Evolutionary conservation across 2,329 filamentous ascomycete species (phyloP).

Genomic region (Graphilbum ipis-grandicollis): DNA sequence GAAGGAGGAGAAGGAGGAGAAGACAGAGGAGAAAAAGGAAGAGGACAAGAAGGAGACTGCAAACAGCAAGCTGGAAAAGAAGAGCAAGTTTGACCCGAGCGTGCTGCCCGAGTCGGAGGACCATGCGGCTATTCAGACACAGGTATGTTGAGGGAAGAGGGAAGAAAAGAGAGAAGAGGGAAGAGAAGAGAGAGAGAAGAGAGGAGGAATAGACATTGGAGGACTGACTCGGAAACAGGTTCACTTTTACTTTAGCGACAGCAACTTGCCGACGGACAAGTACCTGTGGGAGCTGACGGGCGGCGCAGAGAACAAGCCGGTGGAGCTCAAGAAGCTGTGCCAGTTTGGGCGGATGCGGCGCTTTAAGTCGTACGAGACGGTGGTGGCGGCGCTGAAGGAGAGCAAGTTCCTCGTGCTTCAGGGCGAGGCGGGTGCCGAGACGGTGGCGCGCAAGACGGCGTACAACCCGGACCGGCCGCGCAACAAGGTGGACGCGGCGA

Average conservation of each 20-base stretch:
- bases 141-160: conserved; percentile 30
- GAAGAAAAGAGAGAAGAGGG: no score
- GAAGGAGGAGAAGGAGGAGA: not conserved
- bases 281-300: conserved; percentile 67
- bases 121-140: conserved; percentile 64
- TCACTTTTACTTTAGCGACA: conserved; percentile 91
- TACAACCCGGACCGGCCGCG: conserved; percentile 40
- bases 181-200: not conserved
- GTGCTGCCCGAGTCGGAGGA: conserved; percentile 55
- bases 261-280: conserved; percentile 76
- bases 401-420: conserved; percentile 57
- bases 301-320: conserved; percentile 64
- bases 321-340: conserved; percentile 61
- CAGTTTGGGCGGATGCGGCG: conserved; percentile 91
- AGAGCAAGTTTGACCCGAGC: conserved; percentile 55
- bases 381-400: conserved; percentile 68
- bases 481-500: conserved; percentile 52
- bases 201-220: conserved; percentile 4
- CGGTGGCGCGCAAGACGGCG: conserved; percentile 59
- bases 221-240: conserved; percentile 34
- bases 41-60: conserved; percentile 16
- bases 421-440: conserved; percentile 56
- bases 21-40: conserved; percentile 8
- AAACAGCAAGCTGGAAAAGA: conserved; percentile 24
- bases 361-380: conserved; percentile 73